phyloP scores from a whole-genome alignment of 805 yeast species.

The Ogataea zsoltii region DNA sequence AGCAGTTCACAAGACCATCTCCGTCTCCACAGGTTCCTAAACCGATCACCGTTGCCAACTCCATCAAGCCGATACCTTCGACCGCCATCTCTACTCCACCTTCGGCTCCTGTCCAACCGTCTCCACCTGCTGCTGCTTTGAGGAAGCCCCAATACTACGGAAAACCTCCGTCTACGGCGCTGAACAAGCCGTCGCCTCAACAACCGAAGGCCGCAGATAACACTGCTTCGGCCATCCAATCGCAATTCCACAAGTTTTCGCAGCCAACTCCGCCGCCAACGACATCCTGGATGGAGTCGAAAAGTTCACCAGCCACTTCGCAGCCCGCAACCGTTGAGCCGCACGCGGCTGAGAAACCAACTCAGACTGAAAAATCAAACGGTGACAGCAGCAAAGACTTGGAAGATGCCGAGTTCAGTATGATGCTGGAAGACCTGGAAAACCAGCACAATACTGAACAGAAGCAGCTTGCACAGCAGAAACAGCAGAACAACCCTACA shows the following conservation, averaged over 20 bases:
- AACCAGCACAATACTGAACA: slow-evolving; percentile 19
- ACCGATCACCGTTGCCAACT: slow-evolving; percentile 17
- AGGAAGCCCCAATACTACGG: slow-evolving; percentile 33
- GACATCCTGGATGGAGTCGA: slow-evolving; percentile 2
- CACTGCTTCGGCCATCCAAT: slow-evolving; percentile 11
- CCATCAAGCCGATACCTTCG: slow-evolving; percentile 17
- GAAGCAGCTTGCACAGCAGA: slow-evolving; percentile 4
- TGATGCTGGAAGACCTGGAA: slow-evolving; percentile 26
- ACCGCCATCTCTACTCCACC: slow-evolving; percentile 3
- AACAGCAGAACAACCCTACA: slow-evolving; percentile 7
- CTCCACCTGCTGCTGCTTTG: slow-evolving; percentile 25
- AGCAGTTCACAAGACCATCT: slow-evolving; percentile 14
- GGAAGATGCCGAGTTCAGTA: slow-evolving; percentile 23
- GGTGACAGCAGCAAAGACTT: slow-evolving; percentile 1
- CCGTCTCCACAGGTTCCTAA: slow-evolving; percentile 14
- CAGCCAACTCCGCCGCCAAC: slow-evolving; percentile 21
- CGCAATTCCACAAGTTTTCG: slow-evolving; percentile 19
- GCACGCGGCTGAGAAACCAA: background rate
- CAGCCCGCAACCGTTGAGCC: slow-evolving; percentile 4
- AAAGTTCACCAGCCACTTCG: background rate
- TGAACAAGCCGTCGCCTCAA: slow-evolving; percentile 1
- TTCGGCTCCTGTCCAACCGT: slow-evolving; percentile 9
- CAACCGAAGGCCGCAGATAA: background rate
- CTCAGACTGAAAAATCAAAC: background rate
- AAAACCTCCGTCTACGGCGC: slow-evolving; percentile 16